Evolutionary conservation across 2,329 filamentous ascomycete genomes (phyloP).

Genomic region (Talaromyces rugulosus): DNA sequence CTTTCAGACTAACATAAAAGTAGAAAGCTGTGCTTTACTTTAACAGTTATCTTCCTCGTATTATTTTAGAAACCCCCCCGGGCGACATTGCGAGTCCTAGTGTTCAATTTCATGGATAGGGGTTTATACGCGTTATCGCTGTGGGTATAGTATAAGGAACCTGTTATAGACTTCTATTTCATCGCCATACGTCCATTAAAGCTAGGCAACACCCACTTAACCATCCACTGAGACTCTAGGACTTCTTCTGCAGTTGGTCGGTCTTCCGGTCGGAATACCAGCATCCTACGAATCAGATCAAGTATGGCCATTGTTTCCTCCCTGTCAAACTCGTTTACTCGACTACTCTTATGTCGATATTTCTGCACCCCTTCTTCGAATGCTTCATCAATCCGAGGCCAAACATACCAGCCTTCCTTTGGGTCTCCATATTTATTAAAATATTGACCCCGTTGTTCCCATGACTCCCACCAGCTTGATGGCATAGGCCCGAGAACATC

Average conservation of each 20-base stretch:
- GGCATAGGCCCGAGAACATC: constrained; percentile 18
- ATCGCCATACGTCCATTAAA: not conserved
- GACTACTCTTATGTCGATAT: constrained; percentile 16
- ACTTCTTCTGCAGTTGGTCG: constrained; percentile 26
- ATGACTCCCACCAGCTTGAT: not conserved
- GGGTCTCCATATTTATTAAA: constrained; percentile 13
- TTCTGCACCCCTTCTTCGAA: constrained; percentile 22
- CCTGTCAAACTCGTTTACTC: constrained; percentile 13
- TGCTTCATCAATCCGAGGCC: constrained; percentile 19
- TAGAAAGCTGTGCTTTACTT: no score
- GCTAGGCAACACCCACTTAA: constrained; percentile 26
- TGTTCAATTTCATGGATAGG: no score
- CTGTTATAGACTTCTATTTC: not conserved
- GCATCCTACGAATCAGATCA: constrained; percentile 29
- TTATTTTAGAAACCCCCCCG: no score
- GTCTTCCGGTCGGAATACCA: constrained; percentile 25
- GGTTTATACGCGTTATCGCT: no score
- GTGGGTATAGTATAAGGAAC: not conserved
- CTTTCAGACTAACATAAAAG: no score
- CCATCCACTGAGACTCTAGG: constrained; percentile 31
- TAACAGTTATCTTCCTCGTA: no score
- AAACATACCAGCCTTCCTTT: constrained; percentile 13
- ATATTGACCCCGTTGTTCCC: constrained; percentile 1
- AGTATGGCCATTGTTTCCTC: constrained; percentile 23
- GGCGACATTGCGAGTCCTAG: no score